A percentile compares a stretch with the other conserved stretches of the same genome.
Conservation (phyloP, 441 rosid genomes). For the Euphorbia celastroides region DNA sequence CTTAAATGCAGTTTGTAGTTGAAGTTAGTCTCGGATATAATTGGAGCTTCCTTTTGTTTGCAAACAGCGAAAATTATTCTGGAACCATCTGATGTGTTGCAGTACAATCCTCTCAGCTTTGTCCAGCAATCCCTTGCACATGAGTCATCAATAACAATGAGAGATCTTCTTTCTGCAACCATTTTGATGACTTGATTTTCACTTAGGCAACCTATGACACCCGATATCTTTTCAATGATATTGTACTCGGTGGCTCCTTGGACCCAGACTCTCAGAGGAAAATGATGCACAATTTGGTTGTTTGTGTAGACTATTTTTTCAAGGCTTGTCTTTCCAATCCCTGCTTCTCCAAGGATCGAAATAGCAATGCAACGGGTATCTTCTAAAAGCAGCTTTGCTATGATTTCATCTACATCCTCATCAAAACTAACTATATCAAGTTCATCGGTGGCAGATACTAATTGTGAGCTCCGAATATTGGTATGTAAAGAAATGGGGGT, state of each 20-base stretch:
- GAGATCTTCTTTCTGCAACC: not conserved
- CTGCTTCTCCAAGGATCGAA: conserved; percentile 2
- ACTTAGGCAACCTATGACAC: not conserved
- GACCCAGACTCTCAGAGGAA: not conserved
- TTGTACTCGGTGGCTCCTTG: not conserved
- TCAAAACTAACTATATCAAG: not conserved
- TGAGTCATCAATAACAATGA: conserved; percentile 1
- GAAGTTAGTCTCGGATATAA: not conserved
- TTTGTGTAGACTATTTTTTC: not conserved
- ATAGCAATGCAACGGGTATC: conserved; percentile 10
- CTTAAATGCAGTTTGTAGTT: conserved; percentile 7
- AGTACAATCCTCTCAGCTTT: not conserved
- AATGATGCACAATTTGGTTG: not conserved
- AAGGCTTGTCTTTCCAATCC: conserved; percentile 11
- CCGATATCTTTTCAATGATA: not conserved
- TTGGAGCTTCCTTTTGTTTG: not conserved
- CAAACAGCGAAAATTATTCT: not conserved
- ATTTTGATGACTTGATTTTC: not conserved
- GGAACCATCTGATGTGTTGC: not conserved
- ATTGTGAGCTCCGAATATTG: no score
- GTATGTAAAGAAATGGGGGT: not conserved
- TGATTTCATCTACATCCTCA: conserved; percentile 7
- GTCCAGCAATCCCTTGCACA: not conserved
- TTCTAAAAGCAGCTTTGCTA: not conserved
- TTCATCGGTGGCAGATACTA: not conserved